phyloP scores from a whole-genome alignment of 805 yeast genomes.

The Candida krabiensis region DNA sequence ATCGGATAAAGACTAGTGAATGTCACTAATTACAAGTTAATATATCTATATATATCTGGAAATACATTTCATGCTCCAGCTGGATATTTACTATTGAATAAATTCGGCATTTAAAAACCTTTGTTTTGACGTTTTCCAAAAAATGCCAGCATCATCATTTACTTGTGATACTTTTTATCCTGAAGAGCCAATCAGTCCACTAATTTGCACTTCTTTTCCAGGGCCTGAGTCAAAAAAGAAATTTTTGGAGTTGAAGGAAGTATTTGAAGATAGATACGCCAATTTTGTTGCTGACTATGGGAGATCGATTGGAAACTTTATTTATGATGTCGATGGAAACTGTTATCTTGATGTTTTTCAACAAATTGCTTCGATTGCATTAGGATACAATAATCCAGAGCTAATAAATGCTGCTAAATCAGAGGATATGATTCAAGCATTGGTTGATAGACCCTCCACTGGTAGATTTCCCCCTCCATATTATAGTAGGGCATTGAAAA shows the following conservation, averaged over 20 bases:
- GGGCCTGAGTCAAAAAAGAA: slow-evolving; percentile 66
- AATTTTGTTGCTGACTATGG: slow-evolving; percentile 73
- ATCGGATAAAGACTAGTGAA: too few relatives aligned
- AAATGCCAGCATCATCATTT: not conserved
- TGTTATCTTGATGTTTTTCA: slow-evolving; percentile 68
- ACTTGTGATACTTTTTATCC: slow-evolving; percentile 58
- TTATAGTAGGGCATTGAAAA: slow-evolving; percentile 46
- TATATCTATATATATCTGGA: too few relatives aligned
- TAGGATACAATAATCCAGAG: slow-evolving; percentile 82
- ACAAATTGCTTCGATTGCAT: slow-evolving; percentile 81
- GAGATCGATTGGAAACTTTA: slow-evolving; percentile 73
- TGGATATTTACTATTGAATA: too few relatives aligned
- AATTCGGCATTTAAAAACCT: too few relatives aligned
- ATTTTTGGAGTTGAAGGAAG: slow-evolving; percentile 51
- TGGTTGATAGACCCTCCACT: slow-evolving; percentile 79
- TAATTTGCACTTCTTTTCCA: slow-evolving; percentile 59
- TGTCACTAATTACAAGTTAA: too few relatives aligned
- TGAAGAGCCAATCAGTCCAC: slow-evolving; percentile 72
- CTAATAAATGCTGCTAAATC: slow-evolving; percentile 64
- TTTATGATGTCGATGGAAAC: slow-evolving; percentile 79
- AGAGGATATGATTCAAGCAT: slow-evolving; percentile 64
- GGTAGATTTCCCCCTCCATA: slow-evolving; percentile 77
- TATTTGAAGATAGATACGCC: slow-evolving; percentile 68
- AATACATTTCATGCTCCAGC: too few relatives aligned
- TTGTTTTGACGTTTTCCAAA: too few relatives aligned